Evolutionary conservation across 768 basidiomycete species (phyloP).

Genomic region (Leccinum subgranulosum): DNA sequence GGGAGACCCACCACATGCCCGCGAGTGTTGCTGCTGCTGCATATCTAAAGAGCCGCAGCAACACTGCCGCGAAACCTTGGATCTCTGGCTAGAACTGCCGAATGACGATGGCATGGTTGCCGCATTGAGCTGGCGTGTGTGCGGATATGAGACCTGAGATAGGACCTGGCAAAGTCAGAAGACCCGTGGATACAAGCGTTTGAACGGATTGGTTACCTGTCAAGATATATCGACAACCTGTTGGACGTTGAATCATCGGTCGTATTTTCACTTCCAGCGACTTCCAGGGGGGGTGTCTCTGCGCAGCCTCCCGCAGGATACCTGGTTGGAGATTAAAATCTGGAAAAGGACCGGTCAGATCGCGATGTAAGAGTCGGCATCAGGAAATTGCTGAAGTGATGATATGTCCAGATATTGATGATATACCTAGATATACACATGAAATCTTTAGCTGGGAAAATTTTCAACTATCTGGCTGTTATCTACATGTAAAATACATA

Average conservation of each 20-base stretch:
- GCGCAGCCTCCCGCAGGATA: not conserved
- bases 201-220: not conserved
- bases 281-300: too few relatives aligned
- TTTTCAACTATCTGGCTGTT: too few relatives aligned
- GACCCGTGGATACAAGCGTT: not conserved
- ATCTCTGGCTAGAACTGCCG: not conserved
- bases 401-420: too few relatives aligned
- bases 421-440: too few relatives aligned
- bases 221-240: not conserved
- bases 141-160: not conserved
- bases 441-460: too few relatives aligned
- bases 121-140: not conserved
- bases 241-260: not conserved
- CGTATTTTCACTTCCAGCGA: too few relatives aligned
- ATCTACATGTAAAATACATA: too few relatives aligned
- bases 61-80: not conserved
- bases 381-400: too few relatives aligned
- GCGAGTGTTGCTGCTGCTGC: not conserved
- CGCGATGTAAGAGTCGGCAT: not conserved
- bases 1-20: not conserved
- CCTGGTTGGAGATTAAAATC: not conserved
- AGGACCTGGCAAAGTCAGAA: not conserved
- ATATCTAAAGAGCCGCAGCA: not conserved
- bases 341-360: not conserved
- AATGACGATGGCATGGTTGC: not conserved